Percentiles rank a stretch among this genome's conserved stretches.
These are phyloP conservation scores for Annulohypoxylon moriforme DNA, from an alignment of 495 filamentous ascomycete species.

Conservation along the genomic window DNA sequence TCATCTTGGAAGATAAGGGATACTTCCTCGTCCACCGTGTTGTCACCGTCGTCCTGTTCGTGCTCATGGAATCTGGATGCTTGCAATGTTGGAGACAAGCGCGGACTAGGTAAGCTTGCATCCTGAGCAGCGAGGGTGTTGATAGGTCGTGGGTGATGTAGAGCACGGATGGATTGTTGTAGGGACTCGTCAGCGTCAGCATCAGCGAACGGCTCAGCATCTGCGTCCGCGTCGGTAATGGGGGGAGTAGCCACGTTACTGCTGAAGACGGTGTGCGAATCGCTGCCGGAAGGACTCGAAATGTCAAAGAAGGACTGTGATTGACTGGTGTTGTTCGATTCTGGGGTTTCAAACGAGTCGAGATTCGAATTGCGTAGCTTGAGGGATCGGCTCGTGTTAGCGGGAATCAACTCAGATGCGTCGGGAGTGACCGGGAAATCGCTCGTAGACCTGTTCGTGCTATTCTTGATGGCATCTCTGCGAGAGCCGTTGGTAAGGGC, in stretches of 20 bases:
- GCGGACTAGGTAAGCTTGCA: constrained; percentile 92
- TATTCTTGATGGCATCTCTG: constrained; percentile 42
- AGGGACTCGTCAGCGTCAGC: constrained; percentile 58
- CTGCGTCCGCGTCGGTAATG: constrained; percentile 65
- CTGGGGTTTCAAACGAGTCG: constrained; percentile 51
- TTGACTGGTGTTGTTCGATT: constrained; percentile 57
- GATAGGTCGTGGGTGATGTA: constrained; percentile 59
- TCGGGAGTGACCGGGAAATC: constrained; percentile 62
- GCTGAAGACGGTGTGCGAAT: constrained; percentile 60
- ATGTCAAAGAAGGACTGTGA: constrained; percentile 59
- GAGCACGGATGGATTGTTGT: constrained; percentile 51
- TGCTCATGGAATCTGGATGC: constrained; percentile 70
- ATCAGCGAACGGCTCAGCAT: constrained; percentile 63
- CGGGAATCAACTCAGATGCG: constrained; percentile 51
- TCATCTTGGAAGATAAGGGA: constrained; percentile 40
- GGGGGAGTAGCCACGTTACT: constrained; percentile 68
- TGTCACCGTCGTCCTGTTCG: constrained; percentile 55
- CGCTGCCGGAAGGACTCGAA: constrained; percentile 58
- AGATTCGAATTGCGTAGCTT: constrained; percentile 48
- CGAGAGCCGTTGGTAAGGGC: constrained; percentile 47
- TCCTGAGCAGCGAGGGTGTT: constrained; percentile 79
- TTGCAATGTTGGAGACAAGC: constrained; percentile 89
- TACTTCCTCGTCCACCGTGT: constrained; percentile 49
- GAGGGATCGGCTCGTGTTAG: constrained; percentile 44
- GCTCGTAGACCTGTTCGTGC: constrained; percentile 36